Conservation (phyloP, 148 eudicot genomes). For the Silene latifolia region DNA sequence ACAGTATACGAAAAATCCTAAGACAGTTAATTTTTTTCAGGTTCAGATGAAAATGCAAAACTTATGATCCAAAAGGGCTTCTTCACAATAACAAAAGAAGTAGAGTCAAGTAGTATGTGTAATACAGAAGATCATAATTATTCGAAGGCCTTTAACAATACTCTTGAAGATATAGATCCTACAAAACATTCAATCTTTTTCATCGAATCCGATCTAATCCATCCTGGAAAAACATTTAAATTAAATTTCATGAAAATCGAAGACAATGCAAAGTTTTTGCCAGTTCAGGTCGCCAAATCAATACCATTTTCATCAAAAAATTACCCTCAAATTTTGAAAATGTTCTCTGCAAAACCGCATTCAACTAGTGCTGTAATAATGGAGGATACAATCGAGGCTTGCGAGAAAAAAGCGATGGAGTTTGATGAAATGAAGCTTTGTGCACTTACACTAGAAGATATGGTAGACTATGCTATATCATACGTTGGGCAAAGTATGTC, state of each 20-base stretch:
- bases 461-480: slow-evolving; percentile 4
- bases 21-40: not conserved
- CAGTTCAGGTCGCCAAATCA: not conserved
- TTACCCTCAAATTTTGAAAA: not conserved
- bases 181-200: not conserved
- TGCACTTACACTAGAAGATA: not conserved
- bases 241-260: slow-evolving; percentile 5
- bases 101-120: not conserved
- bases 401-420: not conserved
- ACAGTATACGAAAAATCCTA: too few relatives aligned
- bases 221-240: too few relatives aligned
- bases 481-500: not conserved
- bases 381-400: not conserved
- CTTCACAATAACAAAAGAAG: not conserved
- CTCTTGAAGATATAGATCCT: not conserved
- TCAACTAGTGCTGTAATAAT: slow-evolving; percentile 1
- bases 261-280: not conserved
- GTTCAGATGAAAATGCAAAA: not conserved
- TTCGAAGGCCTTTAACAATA: too few relatives aligned
- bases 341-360: not conserved
- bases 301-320: not conserved
- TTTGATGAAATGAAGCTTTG: slow-evolving; percentile 6
- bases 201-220: not conserved
- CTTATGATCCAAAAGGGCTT: not conserved
- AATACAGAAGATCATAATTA: too few relatives aligned